Evolutionary conservation across 805 yeast species (phyloP).

Genomic region (Starmerella tilneyi): DNA sequence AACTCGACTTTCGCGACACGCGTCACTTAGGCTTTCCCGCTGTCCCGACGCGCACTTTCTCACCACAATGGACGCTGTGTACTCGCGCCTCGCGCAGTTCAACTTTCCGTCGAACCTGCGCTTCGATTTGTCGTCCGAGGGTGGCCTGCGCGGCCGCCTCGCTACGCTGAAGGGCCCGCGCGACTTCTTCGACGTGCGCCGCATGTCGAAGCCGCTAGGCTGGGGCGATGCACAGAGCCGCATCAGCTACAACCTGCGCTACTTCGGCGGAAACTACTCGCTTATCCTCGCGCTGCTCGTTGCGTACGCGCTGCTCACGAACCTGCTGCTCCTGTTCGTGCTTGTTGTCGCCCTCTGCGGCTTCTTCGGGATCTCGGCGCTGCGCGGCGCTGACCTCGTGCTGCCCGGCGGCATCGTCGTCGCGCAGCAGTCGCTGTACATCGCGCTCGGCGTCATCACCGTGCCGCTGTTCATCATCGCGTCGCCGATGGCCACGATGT

Average conservation of each 20-base stretch:
- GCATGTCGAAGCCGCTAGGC: constrained; percentile 82
- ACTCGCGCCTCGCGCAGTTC: constrained; percentile 22
- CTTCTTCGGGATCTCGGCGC: constrained; percentile 61
- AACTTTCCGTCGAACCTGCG: constrained; percentile 12
- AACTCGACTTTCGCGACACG: not conserved
- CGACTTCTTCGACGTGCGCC: constrained; percentile 85
- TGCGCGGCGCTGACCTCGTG: constrained; percentile 74
- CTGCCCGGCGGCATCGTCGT: constrained; percentile 57
- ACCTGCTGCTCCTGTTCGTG: constrained; percentile 74
- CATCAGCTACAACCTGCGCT: constrained; percentile 72
- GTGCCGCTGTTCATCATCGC: constrained; percentile 79
- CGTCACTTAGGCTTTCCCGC: not conserved
- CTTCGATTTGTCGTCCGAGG: constrained; percentile 20
- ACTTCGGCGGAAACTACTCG: constrained; percentile 79
- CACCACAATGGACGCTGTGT: constrained; percentile 20
- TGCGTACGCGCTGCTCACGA: constrained; percentile 79
- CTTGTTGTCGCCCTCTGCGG: constrained; percentile 65
- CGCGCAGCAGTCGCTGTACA: constrained; percentile 65
- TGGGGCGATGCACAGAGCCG: constrained; percentile 84
- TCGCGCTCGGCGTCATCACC: constrained; percentile 64
- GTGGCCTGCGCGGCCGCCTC: constrained; percentile 46
- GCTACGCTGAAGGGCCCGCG: constrained; percentile 76
- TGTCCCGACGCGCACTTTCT: not conserved
- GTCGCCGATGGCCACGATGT: constrained; percentile 74
- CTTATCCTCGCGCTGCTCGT: constrained; percentile 61